Evolutionary conservation across 2,329 filamentous ascomycete species (phyloP).

Genomic region (Nakataea oryzae): DNA sequence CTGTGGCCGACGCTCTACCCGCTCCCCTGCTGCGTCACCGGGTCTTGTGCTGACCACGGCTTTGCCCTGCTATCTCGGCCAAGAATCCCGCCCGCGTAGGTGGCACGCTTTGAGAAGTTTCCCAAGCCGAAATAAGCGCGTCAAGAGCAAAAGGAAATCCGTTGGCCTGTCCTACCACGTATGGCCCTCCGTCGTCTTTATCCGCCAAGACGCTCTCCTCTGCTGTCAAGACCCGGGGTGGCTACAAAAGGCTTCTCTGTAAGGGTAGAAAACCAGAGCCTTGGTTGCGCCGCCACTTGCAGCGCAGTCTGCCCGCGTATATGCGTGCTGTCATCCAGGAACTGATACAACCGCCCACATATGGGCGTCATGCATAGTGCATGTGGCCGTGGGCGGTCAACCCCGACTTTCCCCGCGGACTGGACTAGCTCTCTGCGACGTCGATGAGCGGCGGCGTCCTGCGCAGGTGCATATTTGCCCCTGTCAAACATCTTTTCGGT

Average conservation of each 20-base stretch:
- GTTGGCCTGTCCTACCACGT: not conserved
- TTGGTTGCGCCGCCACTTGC: not conserved
- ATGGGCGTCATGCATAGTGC: not conserved
- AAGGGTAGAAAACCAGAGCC: no score
- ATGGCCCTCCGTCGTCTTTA: not conserved
- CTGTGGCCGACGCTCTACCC: not conserved
- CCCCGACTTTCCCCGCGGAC: no score
- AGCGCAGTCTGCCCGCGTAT: not conserved
- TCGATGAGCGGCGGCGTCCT: no score
- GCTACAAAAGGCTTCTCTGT: not conserved
- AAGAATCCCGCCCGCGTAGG: not conserved
- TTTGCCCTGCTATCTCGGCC: not conserved
- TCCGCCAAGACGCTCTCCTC: not conserved
- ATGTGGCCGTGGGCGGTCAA: no score
- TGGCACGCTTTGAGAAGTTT: not conserved
- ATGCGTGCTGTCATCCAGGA: not conserved
- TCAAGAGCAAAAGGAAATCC: not conserved
- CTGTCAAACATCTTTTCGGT: not conserved
- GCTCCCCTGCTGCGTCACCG: not conserved
- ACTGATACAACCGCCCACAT: not conserved
- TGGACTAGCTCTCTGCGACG: no score
- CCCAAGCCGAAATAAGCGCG: not conserved
- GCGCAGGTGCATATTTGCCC: no score
- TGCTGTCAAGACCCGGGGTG: not conserved
- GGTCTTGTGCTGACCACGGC: not conserved